phyloP scores from a whole-genome alignment of 2,329 filamentous ascomycete species.

The Apiospora arundinis region DNA sequence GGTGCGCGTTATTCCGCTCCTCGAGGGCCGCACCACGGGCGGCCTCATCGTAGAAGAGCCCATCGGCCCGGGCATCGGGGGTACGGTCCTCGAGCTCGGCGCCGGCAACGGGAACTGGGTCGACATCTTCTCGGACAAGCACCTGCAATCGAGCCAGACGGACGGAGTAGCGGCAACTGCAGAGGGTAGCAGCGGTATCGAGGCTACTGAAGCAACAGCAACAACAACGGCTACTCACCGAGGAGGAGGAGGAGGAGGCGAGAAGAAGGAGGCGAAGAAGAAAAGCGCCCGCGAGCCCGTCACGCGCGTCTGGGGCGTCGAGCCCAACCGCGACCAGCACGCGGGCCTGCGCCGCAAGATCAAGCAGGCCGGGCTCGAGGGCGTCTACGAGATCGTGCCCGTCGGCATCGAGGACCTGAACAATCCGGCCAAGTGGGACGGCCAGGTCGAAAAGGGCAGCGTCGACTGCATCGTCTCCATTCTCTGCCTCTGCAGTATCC shows the following conservation, averaged over 20 bases:
- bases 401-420: conserved; percentile 66
- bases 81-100: conserved; percentile 67
- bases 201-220: background rate
- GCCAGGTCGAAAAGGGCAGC: conserved; percentile 55
- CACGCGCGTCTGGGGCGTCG: conserved; percentile 65
- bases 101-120: conserved; percentile 68
- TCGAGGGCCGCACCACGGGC: conserved; percentile 53
- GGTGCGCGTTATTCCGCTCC: conserved; percentile 56
- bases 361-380: conserved; percentile 57
- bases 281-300: conserved; percentile 34
- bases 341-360: conserved; percentile 53
- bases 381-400: conserved; percentile 66
- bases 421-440: conserved; percentile 48
- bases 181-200: background rate
- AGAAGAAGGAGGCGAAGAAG: conserved; percentile 10
- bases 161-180: background rate
- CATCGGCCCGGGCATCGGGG: conserved; percentile 48
- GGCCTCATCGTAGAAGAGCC: conserved; percentile 45
- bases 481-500: conserved; percentile 69
- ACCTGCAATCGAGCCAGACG: conserved; percentile 29
- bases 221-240: background rate
- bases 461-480: conserved; percentile 67
- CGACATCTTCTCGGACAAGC: conserved; percentile 50
- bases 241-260: background rate
- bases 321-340: conserved; percentile 65